Evolutionary conservation across 2,329 filamentous ascomycete genomes (phyloP).

Genomic region (Aschersonia sp.): DNA sequence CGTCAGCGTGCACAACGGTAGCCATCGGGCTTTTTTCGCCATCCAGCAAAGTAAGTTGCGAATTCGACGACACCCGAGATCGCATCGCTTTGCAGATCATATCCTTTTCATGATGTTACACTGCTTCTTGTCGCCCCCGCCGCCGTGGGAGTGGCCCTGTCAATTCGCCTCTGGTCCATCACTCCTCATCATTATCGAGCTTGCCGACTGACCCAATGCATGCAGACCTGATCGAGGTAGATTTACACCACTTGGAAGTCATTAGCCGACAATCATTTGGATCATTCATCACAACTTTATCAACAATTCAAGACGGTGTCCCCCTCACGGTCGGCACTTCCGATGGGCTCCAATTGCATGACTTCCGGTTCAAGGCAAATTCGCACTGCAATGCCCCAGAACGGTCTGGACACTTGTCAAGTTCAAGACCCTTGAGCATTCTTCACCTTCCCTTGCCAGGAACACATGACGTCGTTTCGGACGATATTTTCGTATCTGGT

Average conservation of each 20-base stretch:
- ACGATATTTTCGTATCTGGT: conserved; percentile 78
- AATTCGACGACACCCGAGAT: background rate
- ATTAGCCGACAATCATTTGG: conserved; percentile 60
- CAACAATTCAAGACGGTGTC: conserved; percentile 46
- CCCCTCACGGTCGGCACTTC: conserved; percentile 79
- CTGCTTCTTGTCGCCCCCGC: too few species aligned
- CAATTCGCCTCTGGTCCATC: background rate
- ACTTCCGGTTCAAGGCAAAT: conserved; percentile 41
- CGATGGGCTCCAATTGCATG: conserved; percentile 68
- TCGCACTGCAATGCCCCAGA: conserved; percentile 19
- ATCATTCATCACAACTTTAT: conserved; percentile 73
- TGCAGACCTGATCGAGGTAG: conserved; percentile 61
- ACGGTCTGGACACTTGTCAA: conserved; percentile 56
- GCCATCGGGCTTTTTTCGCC: conserved; percentile 62
- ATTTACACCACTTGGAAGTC: conserved; percentile 58
- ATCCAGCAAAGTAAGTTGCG: conserved; percentile 49
- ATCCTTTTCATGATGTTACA: background rate
- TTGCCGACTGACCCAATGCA: background rate
- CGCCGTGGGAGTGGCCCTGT: background rate
- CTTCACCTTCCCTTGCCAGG: conserved; percentile 55
- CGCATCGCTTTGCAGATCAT: background rate
- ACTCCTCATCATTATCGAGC: background rate
- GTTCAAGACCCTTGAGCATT: conserved; percentile 72
- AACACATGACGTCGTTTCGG: conserved; percentile 39
- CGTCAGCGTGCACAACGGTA: conserved; percentile 60